phyloP scores from a whole-genome alignment of 164 flowering plant species.

The Magnolia changhungtana region DNA sequence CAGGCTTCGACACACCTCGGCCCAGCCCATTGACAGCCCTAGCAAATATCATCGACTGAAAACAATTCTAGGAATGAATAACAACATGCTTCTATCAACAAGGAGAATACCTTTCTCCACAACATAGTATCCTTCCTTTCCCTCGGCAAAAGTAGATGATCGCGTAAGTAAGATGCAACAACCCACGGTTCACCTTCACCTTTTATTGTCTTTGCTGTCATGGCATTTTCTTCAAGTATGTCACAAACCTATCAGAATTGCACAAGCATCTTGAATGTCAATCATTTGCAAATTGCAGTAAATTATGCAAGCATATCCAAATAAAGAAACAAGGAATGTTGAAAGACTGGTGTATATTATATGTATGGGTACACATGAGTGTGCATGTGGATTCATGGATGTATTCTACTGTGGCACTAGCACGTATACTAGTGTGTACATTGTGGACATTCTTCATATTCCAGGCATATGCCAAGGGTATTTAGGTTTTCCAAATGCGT shows the following conservation, averaged over 20 bases:
- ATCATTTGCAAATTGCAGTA: neutral
- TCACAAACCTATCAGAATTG: slow-evolving; percentile 70
- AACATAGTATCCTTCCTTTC: slow-evolving; percentile 70
- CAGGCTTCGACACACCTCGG: too few species aligned
- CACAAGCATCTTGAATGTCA: slow-evolving; percentile 4
- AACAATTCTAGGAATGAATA: neutral
- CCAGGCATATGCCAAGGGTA: neutral
- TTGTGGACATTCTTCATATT: neutral
- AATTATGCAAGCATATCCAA: neutral
- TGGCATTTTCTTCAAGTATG: slow-evolving; percentile 81
- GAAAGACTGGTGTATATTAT: neutral
- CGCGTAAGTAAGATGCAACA: slow-evolving; percentile 79
- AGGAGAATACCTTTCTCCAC: slow-evolving; percentile 75
- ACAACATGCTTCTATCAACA: slow-evolving; percentile 1
- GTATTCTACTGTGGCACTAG: neutral
- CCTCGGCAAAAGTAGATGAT: slow-evolving; percentile 78
- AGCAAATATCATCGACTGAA: too few species aligned
- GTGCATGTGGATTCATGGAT: neutral
- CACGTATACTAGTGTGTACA: neutral
- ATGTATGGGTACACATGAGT: neutral
- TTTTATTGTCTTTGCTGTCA: slow-evolving; percentile 38
- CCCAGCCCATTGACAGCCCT: too few species aligned
- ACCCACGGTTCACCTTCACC: slow-evolving; percentile 76
- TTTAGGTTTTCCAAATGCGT: neutral
- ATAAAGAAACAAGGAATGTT: neutral